Base-by-base conservation (phyloP, 2,329 filamentous ascomycete species). In the Paraphoma sp. region DNA sequence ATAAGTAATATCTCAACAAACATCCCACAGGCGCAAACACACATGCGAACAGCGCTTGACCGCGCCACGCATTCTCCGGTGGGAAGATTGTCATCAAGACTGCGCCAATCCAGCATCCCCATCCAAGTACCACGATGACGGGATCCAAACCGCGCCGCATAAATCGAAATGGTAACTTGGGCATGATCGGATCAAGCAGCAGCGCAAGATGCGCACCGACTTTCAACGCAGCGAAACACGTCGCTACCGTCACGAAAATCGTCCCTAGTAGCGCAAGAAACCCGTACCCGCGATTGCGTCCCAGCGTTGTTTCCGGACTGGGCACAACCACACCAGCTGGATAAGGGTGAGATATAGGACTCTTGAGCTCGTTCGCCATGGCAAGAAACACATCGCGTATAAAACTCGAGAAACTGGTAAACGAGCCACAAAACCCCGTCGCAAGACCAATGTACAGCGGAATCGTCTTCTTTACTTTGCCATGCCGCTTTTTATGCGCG, bases 371-470 rank as follows among this genome's bases (percentile, higher is more conserved):
- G 71, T 97, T 95, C 4, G 91, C 88, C 16, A 96, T 78, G 0
- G 91, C 89, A 18, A 96, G 83, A 72, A 96, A 96, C 12, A 84
- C 78, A 67, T 96, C 93, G 6, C 91, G 85, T 45, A 93, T 88
- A 72, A 96, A 96, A 17, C 89, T 87, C 0, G 93, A 96, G 76
- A 97, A 97, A 9, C 90, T 93, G 0, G 93, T 97, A 69, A 95
- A 91, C 63, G 90, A 93, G 59, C 94, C 92, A 69, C 92, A 96
- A 75, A 95, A 95, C 10, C 90, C 94, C 0, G 90, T 96, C 0
- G 91, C 86, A 6, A 97, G 85, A 48, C 91, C 93, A 56, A 96
- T 89, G 71, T 96, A 97, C 0, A 97, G 81, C 0, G 94, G 93
- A 29, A 96, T 90, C 0, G 90, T 91, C 80, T 96, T 96, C 73